Evolutionary conservation across 345 rosid genomes (phyloP).

Genomic region (Eucalyptus decipiens): DNA sequence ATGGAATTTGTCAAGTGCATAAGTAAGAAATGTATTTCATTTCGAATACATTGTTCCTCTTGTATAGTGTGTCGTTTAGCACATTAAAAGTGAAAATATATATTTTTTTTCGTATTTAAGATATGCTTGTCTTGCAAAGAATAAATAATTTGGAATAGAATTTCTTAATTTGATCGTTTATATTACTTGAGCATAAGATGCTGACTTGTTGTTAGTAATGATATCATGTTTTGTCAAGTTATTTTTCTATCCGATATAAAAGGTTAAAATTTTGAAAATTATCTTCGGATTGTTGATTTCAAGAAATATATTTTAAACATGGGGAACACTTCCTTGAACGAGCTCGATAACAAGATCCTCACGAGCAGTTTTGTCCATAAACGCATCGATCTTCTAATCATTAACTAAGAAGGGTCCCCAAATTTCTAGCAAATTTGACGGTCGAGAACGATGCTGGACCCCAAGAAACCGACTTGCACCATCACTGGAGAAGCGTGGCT

Average conservation of each 20-base stretch:
- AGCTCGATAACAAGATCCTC: not conserved
- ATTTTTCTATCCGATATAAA: not conserved
- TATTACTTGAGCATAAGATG: not conserved
- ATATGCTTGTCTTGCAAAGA: not conserved
- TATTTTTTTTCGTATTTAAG: not conserved
- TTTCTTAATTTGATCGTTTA: not conserved
- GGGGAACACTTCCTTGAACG: not conserved
- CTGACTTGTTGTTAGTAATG: not conserved
- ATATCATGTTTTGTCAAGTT: not conserved
- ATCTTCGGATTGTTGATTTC: not conserved
- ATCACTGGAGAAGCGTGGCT: not conserved
- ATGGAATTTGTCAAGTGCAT: not conserved
- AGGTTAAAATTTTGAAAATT: not conserved
- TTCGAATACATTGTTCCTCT: not conserved
- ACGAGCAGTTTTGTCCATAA: not conserved
- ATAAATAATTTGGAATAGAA: not conserved
- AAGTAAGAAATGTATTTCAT: not conserved
- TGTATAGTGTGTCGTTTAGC: not conserved
- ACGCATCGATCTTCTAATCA: not conserved
- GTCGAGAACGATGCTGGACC: not conserved
- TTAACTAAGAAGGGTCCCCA: not conserved
- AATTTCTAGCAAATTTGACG: not conserved
- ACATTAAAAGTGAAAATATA: not conserved
- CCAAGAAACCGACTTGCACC: not conserved
- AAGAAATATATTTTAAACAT: not conserved